Evolutionary conservation across 2,329 filamentous ascomycete genomes (phyloP).

Genomic region (Cladosporium sp.): DNA sequence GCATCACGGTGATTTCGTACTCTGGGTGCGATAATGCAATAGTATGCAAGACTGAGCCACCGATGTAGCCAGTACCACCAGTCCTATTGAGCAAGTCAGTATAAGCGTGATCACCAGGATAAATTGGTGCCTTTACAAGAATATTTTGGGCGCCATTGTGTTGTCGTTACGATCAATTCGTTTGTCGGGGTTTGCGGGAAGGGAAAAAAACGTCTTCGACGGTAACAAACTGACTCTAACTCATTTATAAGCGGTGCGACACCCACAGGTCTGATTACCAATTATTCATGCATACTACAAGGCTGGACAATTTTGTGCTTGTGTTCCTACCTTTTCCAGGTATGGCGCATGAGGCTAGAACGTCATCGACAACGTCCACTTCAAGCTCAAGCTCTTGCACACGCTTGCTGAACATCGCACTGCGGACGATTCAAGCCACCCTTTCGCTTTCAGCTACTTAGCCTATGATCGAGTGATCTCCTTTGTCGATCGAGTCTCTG

Average conservation of each 20-base stretch:
- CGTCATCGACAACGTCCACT: background rate
- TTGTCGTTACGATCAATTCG: background rate
- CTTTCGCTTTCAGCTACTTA: background rate
- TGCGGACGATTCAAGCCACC: background rate
- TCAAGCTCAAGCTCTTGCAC: background rate
- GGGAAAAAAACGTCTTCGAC: background rate
- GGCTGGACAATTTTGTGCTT: background rate
- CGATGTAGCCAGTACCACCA: constrained; percentile 55
- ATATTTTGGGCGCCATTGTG: constrained; percentile 7
- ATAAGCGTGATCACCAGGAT: too few relatives aligned
- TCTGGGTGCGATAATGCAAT: constrained; percentile 49
- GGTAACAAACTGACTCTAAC: background rate
- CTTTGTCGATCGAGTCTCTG: too few relatives aligned
- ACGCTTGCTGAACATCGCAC: background rate
- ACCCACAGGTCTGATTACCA: background rate
- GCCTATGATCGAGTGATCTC: too few relatives aligned
- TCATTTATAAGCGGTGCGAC: background rate
- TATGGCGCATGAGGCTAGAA: background rate
- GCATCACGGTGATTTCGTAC: constrained; percentile 47
- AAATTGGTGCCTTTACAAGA: background rate
- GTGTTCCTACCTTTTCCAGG: background rate
- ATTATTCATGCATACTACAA: background rate
- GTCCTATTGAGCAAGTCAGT: constrained; percentile 40
- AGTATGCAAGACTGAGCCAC: constrained; percentile 52
- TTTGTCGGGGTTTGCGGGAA: background rate